phyloP scores from a whole-genome alignment of 192 early-diverging fungal genomes.

The Radiomyces spectabilis region DNA sequence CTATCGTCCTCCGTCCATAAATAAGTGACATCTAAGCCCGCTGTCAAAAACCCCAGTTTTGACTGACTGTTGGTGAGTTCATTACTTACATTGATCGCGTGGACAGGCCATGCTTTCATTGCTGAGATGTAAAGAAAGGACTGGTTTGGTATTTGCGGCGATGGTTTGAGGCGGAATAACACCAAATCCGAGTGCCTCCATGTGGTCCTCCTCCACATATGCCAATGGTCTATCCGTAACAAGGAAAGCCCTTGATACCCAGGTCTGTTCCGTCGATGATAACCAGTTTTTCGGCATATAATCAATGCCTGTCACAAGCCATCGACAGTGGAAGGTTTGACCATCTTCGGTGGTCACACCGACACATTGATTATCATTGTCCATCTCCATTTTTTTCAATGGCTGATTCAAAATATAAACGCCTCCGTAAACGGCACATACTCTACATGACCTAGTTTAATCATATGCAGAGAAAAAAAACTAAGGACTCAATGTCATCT shows the following conservation, averaged over 20 bases:
- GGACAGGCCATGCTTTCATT: constrained; percentile 19
- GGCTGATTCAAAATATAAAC: constrained; percentile 73
- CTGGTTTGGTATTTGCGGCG: neutral
- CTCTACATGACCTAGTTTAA: constrained; percentile 25
- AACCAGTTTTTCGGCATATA: constrained; percentile 41
- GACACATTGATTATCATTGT: constrained; percentile 20
- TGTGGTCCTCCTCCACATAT: neutral
- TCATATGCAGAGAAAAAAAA: neutral
- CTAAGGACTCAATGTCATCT: neutral
- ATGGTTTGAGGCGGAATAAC: constrained; percentile 12
- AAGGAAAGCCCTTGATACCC: constrained; percentile 9
- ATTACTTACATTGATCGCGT: constrained; percentile 10
- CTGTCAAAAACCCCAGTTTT: no score
- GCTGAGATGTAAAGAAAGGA: constrained; percentile 4
- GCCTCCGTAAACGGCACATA: constrained; percentile 87
- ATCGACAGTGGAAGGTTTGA: constrained; percentile 34
- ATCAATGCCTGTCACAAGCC: constrained; percentile 43
- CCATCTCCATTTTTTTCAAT: constrained; percentile 31
- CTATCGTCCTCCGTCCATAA: constrained; percentile 22
- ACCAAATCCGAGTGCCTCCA: constrained; percentile 1
- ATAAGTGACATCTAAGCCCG: constrained; percentile 31
- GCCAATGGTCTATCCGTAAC: constrained; percentile 1
- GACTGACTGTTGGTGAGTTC: no score
- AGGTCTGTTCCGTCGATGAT: constrained; percentile 11
- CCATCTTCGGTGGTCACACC: constrained; percentile 32